Percentiles rank a stretch among this genome's conserved stretches.
phyloP scores from a whole-genome alignment of 768 basidiomycete species.

The Butyriboletus loyo region DNA sequence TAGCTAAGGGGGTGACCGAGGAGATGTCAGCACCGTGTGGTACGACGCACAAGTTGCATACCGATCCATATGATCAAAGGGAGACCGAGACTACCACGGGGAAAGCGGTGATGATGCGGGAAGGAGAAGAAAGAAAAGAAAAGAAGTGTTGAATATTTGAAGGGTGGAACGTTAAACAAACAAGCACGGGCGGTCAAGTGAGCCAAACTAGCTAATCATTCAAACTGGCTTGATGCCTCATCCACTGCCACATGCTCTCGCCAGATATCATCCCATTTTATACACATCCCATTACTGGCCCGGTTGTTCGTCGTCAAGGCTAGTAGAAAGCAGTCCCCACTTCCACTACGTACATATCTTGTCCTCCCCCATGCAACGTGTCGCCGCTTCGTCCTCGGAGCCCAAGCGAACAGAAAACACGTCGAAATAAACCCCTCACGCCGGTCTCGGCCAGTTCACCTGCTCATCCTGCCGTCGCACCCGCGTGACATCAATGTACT shows the following conservation, averaged over 20 bases:
- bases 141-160: slow-evolving; percentile 1
- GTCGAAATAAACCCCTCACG: slow-evolving; percentile 32
- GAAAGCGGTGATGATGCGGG: slow-evolving; percentile 5
- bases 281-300: too few relatives aligned
- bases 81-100: not conserved
- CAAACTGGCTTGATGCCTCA: slow-evolving; percentile 3
- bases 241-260: slow-evolving; percentile 10
- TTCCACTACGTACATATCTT: not conserved
- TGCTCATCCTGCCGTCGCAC: slow-evolving; percentile 52
- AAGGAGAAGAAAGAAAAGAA: not conserved
- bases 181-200: slow-evolving; percentile 3
- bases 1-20: slow-evolving; percentile 56
- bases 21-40: slow-evolving; percentile 15
- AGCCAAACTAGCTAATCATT: slow-evolving; percentile 18
- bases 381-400: not conserved
- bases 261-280: not conserved
- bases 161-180: slow-evolving; percentile 18
- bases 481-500: slow-evolving; percentile 73
- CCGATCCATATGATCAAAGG: slow-evolving; percentile 32
- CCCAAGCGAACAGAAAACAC: not conserved
- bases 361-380: slow-evolving; percentile 1
- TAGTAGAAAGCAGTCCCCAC: slow-evolving; percentile 12
- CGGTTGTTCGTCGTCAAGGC: slow-evolving; percentile 16
- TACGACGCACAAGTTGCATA: slow-evolving; percentile 17
- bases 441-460: slow-evolving; percentile 73